Percentiles rank a stretch among this genome's conserved stretches.
phyloP scores from a whole-genome alignment of 768 basidiomycete species.

The Gyrodon lividus region DNA sequence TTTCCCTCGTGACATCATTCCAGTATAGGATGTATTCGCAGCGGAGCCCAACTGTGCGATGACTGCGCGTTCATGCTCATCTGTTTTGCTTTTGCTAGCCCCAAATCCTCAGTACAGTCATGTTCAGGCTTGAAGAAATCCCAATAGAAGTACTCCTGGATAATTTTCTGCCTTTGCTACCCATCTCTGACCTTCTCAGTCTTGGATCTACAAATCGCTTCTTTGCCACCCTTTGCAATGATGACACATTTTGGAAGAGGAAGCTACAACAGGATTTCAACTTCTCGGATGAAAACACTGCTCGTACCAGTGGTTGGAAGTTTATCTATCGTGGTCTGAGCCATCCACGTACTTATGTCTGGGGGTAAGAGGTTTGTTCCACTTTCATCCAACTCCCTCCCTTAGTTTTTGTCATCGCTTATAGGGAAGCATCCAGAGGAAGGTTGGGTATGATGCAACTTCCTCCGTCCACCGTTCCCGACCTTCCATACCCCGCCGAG shows the following conservation, averaged over 20 bases:
- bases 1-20: conserved; percentile 11
- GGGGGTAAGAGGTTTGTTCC: conserved; percentile 51
- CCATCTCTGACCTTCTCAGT: conserved; percentile 52
- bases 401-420: conserved; percentile 1
- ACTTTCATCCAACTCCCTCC: background rate
- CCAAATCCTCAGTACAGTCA: conserved; percentile 15
- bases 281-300: conserved; percentile 69
- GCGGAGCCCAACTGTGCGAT: conserved; percentile 3
- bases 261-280: conserved; percentile 72
- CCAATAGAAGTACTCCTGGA: conserved; percentile 81
- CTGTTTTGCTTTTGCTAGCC: conserved; percentile 1
- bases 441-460: conserved; percentile 55
- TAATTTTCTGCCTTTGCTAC: conserved; percentile 59
- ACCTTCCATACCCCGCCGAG: conserved; percentile 63
- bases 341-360: conserved; percentile 49
- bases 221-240: conserved; percentile 59
- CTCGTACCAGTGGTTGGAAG: conserved; percentile 76
- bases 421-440: conserved; percentile 59
- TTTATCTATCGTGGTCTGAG: conserved; percentile 72
- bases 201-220: conserved; percentile 63
- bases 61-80: background rate
- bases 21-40: conserved; percentile 2
- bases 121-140: conserved; percentile 48
- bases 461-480: conserved; percentile 34
- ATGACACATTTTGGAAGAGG: conserved; percentile 80